phyloP scores from a whole-genome alignment of 2,329 filamentous ascomycete species.

The Penicillium sp. region DNA sequence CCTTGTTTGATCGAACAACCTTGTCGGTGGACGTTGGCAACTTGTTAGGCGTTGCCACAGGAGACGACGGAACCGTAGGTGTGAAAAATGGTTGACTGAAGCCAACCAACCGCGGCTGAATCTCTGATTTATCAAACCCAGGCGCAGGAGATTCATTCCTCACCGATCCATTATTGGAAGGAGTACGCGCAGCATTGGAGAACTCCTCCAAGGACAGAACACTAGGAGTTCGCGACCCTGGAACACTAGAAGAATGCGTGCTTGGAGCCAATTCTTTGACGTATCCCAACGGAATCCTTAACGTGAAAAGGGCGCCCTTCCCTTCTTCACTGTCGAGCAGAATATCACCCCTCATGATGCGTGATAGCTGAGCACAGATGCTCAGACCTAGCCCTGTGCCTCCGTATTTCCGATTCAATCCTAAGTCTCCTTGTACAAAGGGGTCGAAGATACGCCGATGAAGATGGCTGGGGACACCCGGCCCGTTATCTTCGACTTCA shows the following conservation, averaged over 20 bases:
- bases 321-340: constrained; percentile 67
- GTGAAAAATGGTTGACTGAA: constrained; percentile 77
- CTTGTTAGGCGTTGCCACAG: constrained; percentile 4
- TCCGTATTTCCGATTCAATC: constrained; percentile 83
- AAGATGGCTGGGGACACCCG: constrained; percentile 73
- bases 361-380: constrained; percentile 82
- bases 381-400: constrained; percentile 84
- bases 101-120: constrained; percentile 74
- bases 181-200: constrained; percentile 21
- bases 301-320: constrained; percentile 73
- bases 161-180: constrained; percentile 22
- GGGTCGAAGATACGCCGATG: constrained; percentile 86
- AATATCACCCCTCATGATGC: constrained; percentile 76
- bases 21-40: constrained; percentile 57
- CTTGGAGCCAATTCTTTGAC: constrained; percentile 61
- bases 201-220: constrained; percentile 28
- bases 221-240: constrained; percentile 34
- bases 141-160: constrained; percentile 30
- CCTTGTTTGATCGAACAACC: constrained; percentile 56
- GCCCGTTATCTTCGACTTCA: constrained; percentile 82
- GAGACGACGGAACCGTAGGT: constrained; percentile 31
- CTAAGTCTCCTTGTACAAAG: constrained; percentile 88
- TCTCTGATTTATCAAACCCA: constrained; percentile 53
- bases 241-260: constrained; percentile 21
- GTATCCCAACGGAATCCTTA: constrained; percentile 77